Conservation (phyloP, 164 flowering plant species). For the Buxus sempervirens region DNA sequence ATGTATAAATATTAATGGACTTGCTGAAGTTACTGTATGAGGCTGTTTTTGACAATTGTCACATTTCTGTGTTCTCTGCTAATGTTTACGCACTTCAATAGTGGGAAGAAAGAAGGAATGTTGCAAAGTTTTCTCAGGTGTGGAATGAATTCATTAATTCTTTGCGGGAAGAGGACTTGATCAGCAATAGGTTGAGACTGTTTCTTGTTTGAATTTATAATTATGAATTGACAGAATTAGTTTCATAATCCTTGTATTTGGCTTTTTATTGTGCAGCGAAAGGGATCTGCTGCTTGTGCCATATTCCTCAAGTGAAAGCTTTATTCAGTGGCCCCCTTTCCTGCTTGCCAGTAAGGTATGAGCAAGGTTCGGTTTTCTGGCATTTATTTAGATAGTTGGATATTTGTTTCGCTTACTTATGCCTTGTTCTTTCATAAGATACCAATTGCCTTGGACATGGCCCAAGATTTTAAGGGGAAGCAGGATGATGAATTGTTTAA, state of each 20-base stretch:
- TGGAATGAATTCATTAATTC: slow-evolving; percentile 88
- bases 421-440: slow-evolving; percentile 43
- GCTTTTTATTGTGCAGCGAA: slow-evolving; percentile 46
- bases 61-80: background rate
- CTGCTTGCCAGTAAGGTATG: slow-evolving; percentile 93
- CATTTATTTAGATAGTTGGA: background rate
- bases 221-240: background rate
- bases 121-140: slow-evolving; percentile 82
- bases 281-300: slow-evolving; percentile 86
- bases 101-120: slow-evolving; percentile 54
- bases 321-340: slow-evolving; percentile 97
- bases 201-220: slow-evolving; percentile 7
- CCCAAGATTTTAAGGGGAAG: slow-evolving; percentile 77
- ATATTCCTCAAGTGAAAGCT: slow-evolving; percentile 55
- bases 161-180: slow-evolving; percentile 78
- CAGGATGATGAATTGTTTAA: slow-evolving; percentile 70
- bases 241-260: slow-evolving; percentile 11
- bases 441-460: slow-evolving; percentile 98
- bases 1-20: background rate
- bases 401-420: slow-evolving; percentile 2
- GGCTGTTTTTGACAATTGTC: too few species aligned
- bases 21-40: background rate
- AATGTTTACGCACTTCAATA: slow-evolving; percentile 3
- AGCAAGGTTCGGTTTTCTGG: background rate
- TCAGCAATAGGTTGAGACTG: slow-evolving; percentile 58